These are phyloP conservation scores for Achlya hypogyna DNA, from an alignment of 352 stramenopile species.

Conservation along the genomic window DNA sequence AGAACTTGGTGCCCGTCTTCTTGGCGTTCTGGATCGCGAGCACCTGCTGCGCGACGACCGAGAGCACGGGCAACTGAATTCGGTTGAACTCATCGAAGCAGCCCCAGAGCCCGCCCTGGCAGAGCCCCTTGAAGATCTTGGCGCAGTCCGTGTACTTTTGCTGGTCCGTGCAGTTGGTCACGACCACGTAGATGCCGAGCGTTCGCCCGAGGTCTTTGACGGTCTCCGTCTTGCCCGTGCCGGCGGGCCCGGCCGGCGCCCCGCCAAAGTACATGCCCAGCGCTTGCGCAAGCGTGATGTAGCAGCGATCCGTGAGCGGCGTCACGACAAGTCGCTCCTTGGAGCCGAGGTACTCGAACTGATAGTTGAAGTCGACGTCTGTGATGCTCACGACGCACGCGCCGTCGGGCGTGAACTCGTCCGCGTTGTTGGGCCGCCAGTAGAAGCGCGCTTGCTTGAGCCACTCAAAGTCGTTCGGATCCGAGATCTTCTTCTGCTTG, in stretches of 20 bases:
- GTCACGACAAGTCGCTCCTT: slow-evolving; percentile 97
- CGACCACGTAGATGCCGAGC: slow-evolving; percentile 94
- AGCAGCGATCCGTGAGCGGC: slow-evolving; percentile 94
- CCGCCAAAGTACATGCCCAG: slow-evolving; percentile 97
- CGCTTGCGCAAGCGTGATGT: slow-evolving; percentile 97
- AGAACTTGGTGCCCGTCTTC: slow-evolving; percentile 91
- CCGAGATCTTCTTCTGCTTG: slow-evolving; percentile 94
- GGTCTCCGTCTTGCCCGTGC: slow-evolving; percentile 96
- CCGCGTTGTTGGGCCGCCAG: slow-evolving; percentile 88
- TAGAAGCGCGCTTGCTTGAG: slow-evolving; percentile 99
- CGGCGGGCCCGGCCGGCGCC: slow-evolving; percentile 89
- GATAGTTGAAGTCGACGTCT: slow-evolving; percentile 98
- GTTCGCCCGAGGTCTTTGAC: slow-evolving; percentile 95
- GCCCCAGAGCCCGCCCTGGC: slow-evolving; percentile 93
- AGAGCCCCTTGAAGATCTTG: slow-evolving; percentile 98
- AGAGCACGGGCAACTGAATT: slow-evolving; percentile 94
- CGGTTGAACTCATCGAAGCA: slow-evolving; percentile 99
- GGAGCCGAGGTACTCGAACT: slow-evolving; percentile 96
- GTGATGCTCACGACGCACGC: slow-evolving; percentile 96
- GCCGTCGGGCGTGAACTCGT: slow-evolving; percentile 93
- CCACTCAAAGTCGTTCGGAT: slow-evolving; percentile 98
- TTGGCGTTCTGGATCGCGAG: slow-evolving; percentile 97
- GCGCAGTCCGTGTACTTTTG: slow-evolving; percentile 96
- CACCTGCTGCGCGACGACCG: slow-evolving; percentile 96
- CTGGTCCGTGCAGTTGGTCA: slow-evolving; percentile 97